Base-by-base conservation (phyloP, 257 asterid species). In the Ophiorrhiza pumila region DNA sequence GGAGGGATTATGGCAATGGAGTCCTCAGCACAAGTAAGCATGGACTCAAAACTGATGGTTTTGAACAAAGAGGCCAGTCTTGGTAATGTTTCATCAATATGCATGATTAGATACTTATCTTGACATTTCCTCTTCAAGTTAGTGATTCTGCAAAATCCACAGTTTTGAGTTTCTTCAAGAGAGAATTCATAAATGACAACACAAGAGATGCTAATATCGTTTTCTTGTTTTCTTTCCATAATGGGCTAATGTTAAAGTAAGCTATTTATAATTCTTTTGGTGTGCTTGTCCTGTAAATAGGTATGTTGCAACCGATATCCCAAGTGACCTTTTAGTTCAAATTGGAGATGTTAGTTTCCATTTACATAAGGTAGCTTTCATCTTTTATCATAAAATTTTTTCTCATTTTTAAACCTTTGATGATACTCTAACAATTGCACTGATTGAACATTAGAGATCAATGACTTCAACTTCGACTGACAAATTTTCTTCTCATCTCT, bases 251-350 rank as follows among this genome's bases (percentile, higher is more conserved):
- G 18, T 25, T 73, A 39, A 63, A 72, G 27, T 12, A 27, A 65
- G 41, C 34, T 39, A 20, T 58, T 60, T 50, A 53, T 45, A 20
- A 49, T 71, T 7, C n/a, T n/a, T 75, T 46, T 74, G 34, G 49
- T 71, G 37, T 62, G 62, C 68, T 78, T 80, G 74, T 71, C 55
- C n/a, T 79, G 71, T 46, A 29, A 67, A 69, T 72, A 93, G 98
- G 98, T 87, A 69, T 81, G 97, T 93, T 43, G 88, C 96, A 49
- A 87, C 93, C 76, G 98, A 93, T 81, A 85, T 91, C 68, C 97
- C 97, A 32, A 93, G 97, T 83, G 98, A 93, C 79, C 75, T 91
- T n/a, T 63, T 87, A 61, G 91, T 91, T 80, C 97, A 86, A 81
- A 87, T 89, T 84, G 91, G 90, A 78, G 97, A 91, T 60, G 86